phyloP scores from a whole-genome alignment of 2,329 filamentous ascomycete species.

The Scytalidium lignicola region DNA sequence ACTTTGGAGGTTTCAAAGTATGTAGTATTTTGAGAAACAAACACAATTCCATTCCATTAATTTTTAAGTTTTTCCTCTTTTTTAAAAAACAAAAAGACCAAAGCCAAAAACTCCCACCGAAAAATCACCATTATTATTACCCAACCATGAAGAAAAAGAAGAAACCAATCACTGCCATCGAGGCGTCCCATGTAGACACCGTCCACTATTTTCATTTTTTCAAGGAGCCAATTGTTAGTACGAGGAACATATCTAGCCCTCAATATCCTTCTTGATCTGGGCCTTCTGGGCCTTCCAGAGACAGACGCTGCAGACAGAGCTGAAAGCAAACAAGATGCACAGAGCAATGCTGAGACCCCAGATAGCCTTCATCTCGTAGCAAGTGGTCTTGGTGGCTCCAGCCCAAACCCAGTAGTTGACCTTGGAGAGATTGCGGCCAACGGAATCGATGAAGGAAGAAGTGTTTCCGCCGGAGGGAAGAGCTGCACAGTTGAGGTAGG shows the following conservation, averaged over 20 bases:
- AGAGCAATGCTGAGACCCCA: conserved; percentile 83
- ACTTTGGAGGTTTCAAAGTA: too few relatives aligned
- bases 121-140: conserved; percentile 10
- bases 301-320: conserved; percentile 50
- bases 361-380: conserved; percentile 78
- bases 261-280: conserved; percentile 16
- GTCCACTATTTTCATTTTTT: neutral
- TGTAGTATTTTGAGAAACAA: too few relatives aligned
- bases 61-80: neutral
- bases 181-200: neutral
- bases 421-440: conserved; percentile 37
- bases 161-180: too few relatives aligned
- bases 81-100: too few relatives aligned
- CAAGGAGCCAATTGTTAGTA: neutral
- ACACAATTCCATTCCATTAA: neutral
- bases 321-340: conserved; percentile 65
- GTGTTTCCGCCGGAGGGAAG: conserved; percentile 38
- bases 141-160: neutral
- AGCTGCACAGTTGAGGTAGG: conserved; percentile 65
- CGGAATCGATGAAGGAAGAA: conserved; percentile 38
- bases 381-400: conserved; percentile 55
- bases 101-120: conserved; percentile 8
- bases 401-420: conserved; percentile 44
- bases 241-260: conserved; percentile 3
- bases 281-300: conserved; percentile 42